These are phyloP conservation scores for Hypoxylon fuscum DNA, from an alignment of 495 filamentous ascomycete species.

Conservation along the genomic window DNA sequence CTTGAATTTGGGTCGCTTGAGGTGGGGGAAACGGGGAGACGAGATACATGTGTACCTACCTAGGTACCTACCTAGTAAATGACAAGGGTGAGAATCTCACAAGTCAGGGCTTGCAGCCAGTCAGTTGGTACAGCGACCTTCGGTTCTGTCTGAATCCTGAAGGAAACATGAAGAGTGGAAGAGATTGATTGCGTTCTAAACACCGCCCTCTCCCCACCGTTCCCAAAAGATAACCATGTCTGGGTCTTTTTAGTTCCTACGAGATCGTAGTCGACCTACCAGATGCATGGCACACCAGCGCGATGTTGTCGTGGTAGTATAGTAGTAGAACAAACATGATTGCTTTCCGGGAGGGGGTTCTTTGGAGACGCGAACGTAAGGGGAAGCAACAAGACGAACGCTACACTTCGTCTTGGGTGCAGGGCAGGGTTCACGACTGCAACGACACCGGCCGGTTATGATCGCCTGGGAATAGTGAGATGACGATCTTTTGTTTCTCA, in stretches of 20 bases:
- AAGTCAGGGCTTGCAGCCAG: conserved; percentile 41
- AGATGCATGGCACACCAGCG: conserved; percentile 1
- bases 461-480: conserved; percentile 41
- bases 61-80: no score
- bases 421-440: conserved; percentile 27
- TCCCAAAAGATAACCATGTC: conserved; percentile 13
- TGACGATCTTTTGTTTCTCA: conserved; percentile 44
- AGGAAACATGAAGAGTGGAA: conserved; percentile 9
- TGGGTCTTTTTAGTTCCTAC: conserved; percentile 15
- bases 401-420: no score
- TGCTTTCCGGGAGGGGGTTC: conserved; percentile 7
- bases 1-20: conserved; percentile 37
- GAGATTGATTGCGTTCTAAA: conserved; percentile 23
- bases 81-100: conserved; percentile 40
- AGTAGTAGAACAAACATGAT: conserved; percentile 14
- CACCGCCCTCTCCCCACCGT: conserved; percentile 26
- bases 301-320: not conserved
- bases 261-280: conserved; percentile 11
- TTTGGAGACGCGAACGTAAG: not conserved
- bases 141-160: conserved; percentile 35
- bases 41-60: no score
- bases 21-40: conserved; percentile 40
- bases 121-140: conserved; percentile 36
- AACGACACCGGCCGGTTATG: conserved; percentile 39
- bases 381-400: not conserved